Conservation (phyloP, 345 rosid genomes). For the Salix udensis region DNA sequence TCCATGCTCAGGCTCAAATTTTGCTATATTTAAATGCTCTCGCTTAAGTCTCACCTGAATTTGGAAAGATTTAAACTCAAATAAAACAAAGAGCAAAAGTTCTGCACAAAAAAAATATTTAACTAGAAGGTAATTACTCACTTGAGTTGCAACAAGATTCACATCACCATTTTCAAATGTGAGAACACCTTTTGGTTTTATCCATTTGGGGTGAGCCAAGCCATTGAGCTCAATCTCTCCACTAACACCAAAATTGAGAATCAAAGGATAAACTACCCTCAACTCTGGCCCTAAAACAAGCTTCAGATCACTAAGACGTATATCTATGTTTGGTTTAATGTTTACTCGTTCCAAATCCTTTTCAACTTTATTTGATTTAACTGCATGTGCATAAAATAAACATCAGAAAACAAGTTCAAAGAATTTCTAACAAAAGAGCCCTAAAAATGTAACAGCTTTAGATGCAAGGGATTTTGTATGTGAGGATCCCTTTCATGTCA, state of each 20-base stretch:
- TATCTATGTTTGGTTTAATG: constrained; percentile 73
- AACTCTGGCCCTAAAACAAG: constrained; percentile 90
- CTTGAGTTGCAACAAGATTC: constrained; percentile 98
- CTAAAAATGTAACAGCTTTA: not conserved
- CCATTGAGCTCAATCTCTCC: constrained; percentile 94
- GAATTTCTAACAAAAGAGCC: not conserved
- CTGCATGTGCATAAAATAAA: constrained; percentile 38
- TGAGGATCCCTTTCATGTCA: constrained; percentile 2
- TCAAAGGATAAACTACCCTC: constrained; percentile 86
- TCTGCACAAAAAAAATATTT: not conserved
- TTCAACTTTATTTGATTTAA: constrained; percentile 59
- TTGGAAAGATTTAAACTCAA: constrained; percentile 14
- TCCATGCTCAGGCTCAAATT: constrained; percentile 94
- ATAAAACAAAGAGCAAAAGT: constrained; percentile 6
- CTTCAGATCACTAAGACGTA: constrained; percentile 84
- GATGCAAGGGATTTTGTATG: not conserved
- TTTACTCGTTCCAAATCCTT: constrained; percentile 62
- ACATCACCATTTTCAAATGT: constrained; percentile 95
- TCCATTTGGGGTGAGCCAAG: constrained; percentile 80
- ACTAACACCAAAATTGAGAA: constrained; percentile 87
- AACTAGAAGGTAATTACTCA: constrained; percentile 26
- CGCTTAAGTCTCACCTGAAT: constrained; percentile 86
- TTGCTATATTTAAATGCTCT: constrained; percentile 87
- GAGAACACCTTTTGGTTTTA: constrained; percentile 88
- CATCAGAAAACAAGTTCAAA: not conserved